phyloP scores from a whole-genome alignment of 2,329 filamentous ascomycete genomes.

The Trichoderma arundinaceum region DNA sequence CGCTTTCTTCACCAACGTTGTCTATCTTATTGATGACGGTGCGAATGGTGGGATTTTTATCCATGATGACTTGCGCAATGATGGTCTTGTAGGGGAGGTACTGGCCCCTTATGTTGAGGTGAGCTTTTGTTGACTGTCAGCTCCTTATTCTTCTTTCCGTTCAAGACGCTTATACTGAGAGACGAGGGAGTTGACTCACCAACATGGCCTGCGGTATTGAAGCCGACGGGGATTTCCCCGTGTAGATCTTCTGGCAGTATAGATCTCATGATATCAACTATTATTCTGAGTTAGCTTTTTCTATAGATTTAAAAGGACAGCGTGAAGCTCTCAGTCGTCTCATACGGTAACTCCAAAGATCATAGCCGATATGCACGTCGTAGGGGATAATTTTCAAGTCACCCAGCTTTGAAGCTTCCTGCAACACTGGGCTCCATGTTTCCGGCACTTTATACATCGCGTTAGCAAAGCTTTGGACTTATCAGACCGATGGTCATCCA shows the following conservation, averaged over 20 bases:
- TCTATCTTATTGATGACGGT: slow-evolving; percentile 98
- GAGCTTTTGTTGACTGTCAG: slow-evolving; percentile 58
- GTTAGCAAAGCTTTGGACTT: background rate
- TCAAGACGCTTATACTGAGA: background rate
- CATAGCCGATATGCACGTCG: slow-evolving; percentile 77
- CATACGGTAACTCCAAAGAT: slow-evolving; percentile 81
- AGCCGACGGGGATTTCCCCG: slow-evolving; percentile 82
- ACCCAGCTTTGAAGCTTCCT: slow-evolving; percentile 69
- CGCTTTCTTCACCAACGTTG: slow-evolving; percentile 81
- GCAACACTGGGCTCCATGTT: slow-evolving; percentile 77
- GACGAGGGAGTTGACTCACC: slow-evolving; percentile 53
- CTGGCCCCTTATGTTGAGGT: slow-evolving; percentile 84
- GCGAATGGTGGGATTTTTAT: slow-evolving; percentile 81
- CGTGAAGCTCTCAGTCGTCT: background rate
- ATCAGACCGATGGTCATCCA: background rate
- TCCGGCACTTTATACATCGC: slow-evolving; percentile 51
- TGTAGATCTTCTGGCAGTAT: slow-evolving; percentile 81
- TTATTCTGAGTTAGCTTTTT: background rate
- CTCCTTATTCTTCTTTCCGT: background rate
- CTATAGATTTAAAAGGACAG: background rate
- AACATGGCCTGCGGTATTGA: slow-evolving; percentile 88
- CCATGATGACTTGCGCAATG: slow-evolving; percentile 82
- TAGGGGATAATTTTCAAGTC: slow-evolving; percentile 77
- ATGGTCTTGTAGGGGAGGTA: slow-evolving; percentile 86
- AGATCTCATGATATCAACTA: slow-evolving; percentile 80